Evolutionary conservation across 257 asterid species (phyloP), one percentile per base, ranked within the genome.

Genomic region (Leonotis leonurus): DNA sequence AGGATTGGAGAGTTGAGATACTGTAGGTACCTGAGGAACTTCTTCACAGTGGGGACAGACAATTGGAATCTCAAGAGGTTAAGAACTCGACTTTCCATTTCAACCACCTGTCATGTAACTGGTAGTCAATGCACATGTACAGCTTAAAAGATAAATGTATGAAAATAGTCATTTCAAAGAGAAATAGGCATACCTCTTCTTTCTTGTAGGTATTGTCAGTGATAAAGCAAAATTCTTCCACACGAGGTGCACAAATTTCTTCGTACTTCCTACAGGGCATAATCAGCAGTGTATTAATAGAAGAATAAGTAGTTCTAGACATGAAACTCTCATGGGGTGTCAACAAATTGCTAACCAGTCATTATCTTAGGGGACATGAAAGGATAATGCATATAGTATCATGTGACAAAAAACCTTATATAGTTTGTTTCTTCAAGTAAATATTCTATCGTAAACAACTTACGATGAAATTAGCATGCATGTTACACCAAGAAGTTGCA

Each of bases 401-500:
- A 59, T 54, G 40, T 12, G 12, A 22, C 58, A 55, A 56, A 48
- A 26, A 40, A 22, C n/a, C n/a, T n/a, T n/a, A n/a, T n/a, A n/a
- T n/a, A n/a, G n/a, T n/a, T n/a, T n/a, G n/a, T n/a, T n/a, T n/a
- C n/a, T n/a, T n/a, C n/a, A n/a, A n/a, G n/a, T n/a, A n/a, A n/a
- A n/a, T n/a, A n/a, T n/a, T n/a, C n/a, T n/a, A n/a, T 36, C 43
- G 70, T 63, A 35, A 52, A n/a, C n/a, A n/a, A 80, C 83, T 85
- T 89, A 93, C 99, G 96, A 93, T 61, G 99, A 89, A 80, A 89
- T 87, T 60, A 93, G 87, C 97, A 93, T 83, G 97, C 97, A 89
- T 65, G 99, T 89, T 60, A 93, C 94, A 11, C 99, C 99, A 71
- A 93, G 87, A 64, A 93, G 88, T 73, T 93, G 99, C 71, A 93